Evolutionary conservation across 805 yeast genomes (phyloP).

Genomic region (Clavispora asparagi): DNA sequence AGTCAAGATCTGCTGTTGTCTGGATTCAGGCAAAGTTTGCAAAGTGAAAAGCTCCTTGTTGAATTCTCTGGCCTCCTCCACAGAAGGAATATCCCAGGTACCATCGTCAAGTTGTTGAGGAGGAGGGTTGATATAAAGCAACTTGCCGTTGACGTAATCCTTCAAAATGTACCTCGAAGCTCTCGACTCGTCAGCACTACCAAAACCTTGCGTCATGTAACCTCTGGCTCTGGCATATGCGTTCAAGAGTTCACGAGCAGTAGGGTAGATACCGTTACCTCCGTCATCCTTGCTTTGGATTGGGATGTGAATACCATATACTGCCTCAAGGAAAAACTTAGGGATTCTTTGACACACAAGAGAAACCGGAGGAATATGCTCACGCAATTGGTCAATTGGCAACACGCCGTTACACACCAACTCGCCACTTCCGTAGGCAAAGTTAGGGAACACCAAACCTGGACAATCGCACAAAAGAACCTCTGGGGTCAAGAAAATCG

Average conservation of each 20-base stretch:
- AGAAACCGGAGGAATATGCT: conserved; percentile 81
- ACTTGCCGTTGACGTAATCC: conserved; percentile 91
- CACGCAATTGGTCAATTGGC: conserved; percentile 95
- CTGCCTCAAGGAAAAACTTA: conserved; percentile 79
- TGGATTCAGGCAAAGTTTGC: conserved; percentile 59
- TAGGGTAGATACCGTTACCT: conserved; percentile 75
- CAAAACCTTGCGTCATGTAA: conserved; percentile 94
- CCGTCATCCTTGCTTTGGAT: conserved; percentile 77
- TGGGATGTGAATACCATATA: conserved; percentile 87
- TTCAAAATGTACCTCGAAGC: conserved; percentile 89
- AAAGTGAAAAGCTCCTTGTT: conserved; percentile 72
- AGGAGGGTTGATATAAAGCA: conserved; percentile 83
- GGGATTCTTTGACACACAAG: conserved; percentile 87
- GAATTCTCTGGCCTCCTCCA: conserved; percentile 44
- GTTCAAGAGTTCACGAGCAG: conserved; percentile 80
- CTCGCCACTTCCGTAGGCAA: conserved; percentile 94
- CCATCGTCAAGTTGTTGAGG: conserved; percentile 58
- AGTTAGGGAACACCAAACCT: conserved; percentile 96
- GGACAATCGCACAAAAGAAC: conserved; percentile 97
- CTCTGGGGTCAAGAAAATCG: conserved; percentile 76
- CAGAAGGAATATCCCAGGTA: conserved; percentile 48
- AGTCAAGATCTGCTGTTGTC: conserved; percentile 62
- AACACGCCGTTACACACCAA: conserved; percentile 97
- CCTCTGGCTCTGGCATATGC: conserved; percentile 98
- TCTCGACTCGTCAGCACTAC: conserved; percentile 93